Evolutionary conservation across 2,329 filamentous ascomycete genomes (phyloP).

Genomic region (Tolypocladium ophioglossoides): DNA sequence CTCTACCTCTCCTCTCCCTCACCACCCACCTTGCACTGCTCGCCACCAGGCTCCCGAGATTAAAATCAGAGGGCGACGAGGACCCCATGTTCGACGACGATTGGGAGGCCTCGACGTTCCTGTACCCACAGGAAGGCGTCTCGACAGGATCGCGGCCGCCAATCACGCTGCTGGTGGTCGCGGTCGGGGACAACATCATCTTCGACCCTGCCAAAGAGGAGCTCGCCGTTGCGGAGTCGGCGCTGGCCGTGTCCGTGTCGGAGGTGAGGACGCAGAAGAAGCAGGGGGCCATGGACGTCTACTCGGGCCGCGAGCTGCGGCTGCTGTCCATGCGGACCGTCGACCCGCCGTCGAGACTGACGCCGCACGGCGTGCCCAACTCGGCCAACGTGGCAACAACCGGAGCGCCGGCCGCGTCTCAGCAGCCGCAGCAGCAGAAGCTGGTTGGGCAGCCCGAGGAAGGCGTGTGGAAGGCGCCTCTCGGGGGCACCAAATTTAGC

Average conservation of each 20-base stretch:
- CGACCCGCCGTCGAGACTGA: conserved; percentile 63
- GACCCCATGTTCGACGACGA: conserved; percentile 98
- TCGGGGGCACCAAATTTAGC: conserved; percentile 70
- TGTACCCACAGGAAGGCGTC: conserved; percentile 52
- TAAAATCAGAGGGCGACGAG: conserved; percentile 86
- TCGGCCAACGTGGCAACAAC: conserved; percentile 46
- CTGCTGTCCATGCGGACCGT: conserved; percentile 62
- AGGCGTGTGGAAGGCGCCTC: conserved; percentile 76
- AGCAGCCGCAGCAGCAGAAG: conserved; percentile 21
- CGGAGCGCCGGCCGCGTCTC: conserved; percentile 18
- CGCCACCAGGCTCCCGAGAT: conserved; percentile 69
- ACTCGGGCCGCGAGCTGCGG: conserved; percentile 37
- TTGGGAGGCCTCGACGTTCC: conserved; percentile 71
- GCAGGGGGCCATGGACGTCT: conserved; percentile 28
- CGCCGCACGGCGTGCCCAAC: conserved; percentile 59
- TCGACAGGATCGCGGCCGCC: conserved; percentile 51
- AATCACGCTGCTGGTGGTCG: conserved; percentile 81
- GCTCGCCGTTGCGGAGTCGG: conserved; percentile 82
- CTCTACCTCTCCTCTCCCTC: conserved; percentile 81
- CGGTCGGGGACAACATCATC: conserved; percentile 77
- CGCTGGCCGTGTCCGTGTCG: conserved; percentile 74
- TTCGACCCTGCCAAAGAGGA: conserved; percentile 91
- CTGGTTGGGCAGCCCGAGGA: conserved; percentile 47
- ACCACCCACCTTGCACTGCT: conserved; percentile 91
- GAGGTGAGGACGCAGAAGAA: conserved; percentile 22